A percentile compares a stretch with the other conserved stretches of the same genome.
Conservation (phyloP, 108 stramenopile species). For the Poteriospumella lacustris region DNA sequence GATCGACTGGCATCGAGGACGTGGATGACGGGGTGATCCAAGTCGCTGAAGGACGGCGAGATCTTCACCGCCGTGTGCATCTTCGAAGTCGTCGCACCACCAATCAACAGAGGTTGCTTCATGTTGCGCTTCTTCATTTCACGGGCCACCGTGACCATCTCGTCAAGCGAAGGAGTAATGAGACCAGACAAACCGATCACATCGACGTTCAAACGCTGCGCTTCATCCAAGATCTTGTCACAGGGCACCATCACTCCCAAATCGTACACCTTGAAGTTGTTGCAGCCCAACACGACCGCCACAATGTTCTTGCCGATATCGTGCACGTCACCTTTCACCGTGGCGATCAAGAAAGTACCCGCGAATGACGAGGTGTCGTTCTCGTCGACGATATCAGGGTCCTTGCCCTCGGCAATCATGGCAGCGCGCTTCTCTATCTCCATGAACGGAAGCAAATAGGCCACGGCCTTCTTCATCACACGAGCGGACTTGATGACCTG, state of each 20-base stretch:
- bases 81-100: slow-evolving; percentile 97
- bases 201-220: slow-evolving; percentile 86
- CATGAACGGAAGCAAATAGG: slow-evolving; percentile 97
- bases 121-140: slow-evolving; percentile 87
- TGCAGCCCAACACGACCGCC: slow-evolving; percentile 97
- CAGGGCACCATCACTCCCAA: slow-evolving; percentile 97
- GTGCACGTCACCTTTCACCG: slow-evolving; percentile 99
- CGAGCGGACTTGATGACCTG: slow-evolving; percentile 99
- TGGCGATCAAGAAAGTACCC: slow-evolving; percentile 96
- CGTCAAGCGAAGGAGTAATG: slow-evolving; percentile 97
- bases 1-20: slow-evolving; percentile 95
- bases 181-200: slow-evolving; percentile 95
- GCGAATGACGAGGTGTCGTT: slow-evolving; percentile 81
- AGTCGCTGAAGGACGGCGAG: slow-evolving; percentile 82
- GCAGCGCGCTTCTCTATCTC: slow-evolving; percentile 89
- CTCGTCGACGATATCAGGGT: slow-evolving; percentile 65
- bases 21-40: slow-evolving; percentile 92
- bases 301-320: slow-evolving; percentile 99
- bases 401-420: slow-evolving; percentile 72
- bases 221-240: slow-evolving; percentile 86
- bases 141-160: slow-evolving; percentile 98
- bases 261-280: slow-evolving; percentile 99
- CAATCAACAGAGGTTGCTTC: slow-evolving; percentile 91
- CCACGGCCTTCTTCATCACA: slow-evolving; percentile 99
- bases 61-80: slow-evolving; percentile 99